Percentiles rank a stretch among this genome's conserved stretches.
Conservation (phyloP, 257 asterid genomes). For the Plantago elongata region DNA sequence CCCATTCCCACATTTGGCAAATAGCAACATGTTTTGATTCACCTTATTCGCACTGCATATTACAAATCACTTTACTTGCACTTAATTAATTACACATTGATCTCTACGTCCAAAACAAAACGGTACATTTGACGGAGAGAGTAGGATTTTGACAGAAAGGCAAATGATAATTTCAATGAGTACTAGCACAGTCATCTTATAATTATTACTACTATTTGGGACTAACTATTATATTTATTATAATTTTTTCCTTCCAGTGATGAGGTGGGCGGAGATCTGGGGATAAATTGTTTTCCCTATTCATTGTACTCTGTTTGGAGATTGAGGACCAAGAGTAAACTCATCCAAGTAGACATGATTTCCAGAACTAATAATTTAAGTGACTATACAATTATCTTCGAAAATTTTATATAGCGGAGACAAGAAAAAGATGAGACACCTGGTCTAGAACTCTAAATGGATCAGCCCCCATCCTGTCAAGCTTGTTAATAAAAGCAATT, state of each 20-base stretch:
- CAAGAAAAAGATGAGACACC: slow-evolving; percentile 34
- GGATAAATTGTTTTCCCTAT: neutral
- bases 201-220: too few species aligned
- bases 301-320: neutral
- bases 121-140: neutral
- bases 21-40: too few species aligned
- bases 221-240: too few species aligned
- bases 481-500: slow-evolving; percentile 90
- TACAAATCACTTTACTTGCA: too few species aligned
- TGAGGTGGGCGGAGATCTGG: too few species aligned
- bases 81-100: too few species aligned
- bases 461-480: slow-evolving; percentile 99
- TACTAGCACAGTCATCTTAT: neutral
- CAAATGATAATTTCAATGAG: neutral
- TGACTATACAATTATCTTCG: neutral
- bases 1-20: too few species aligned
- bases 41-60: too few species aligned
- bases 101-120: too few species aligned
- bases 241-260: too few species aligned
- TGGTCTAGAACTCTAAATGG: slow-evolving; percentile 96
- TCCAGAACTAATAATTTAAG: neutral
- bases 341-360: neutral
- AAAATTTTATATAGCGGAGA: neutral
- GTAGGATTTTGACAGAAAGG: neutral
- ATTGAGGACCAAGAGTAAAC: neutral